Conservation (phyloP, 2,329 filamentous ascomycete genomes). For the Nannizziopsis arthrosporioides region DNA sequence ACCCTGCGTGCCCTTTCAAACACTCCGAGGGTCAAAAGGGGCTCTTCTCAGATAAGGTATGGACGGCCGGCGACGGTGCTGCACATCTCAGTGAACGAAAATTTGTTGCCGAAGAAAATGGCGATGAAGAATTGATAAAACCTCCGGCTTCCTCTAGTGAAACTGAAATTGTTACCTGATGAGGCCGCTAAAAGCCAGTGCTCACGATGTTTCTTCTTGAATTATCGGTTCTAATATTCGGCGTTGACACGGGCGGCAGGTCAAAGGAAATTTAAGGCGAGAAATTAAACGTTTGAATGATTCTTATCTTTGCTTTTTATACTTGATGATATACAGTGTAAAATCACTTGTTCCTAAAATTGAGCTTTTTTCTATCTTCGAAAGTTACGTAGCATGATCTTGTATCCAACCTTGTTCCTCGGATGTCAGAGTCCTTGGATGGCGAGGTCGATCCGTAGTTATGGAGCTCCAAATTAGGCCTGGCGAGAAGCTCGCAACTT, state of each 20-base stretch:
- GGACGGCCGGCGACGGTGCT: conserved; percentile 52
- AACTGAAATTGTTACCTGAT: conserved; percentile 13
- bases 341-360: neutral
- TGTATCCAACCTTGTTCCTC: too few relatives aligned
- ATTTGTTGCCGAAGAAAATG: conserved; percentile 55
- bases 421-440: too few relatives aligned
- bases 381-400: too few relatives aligned
- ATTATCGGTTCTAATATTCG: too few relatives aligned
- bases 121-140: conserved; percentile 59
- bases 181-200: neutral
- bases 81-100: conserved; percentile 77
- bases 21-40: conserved; percentile 85
- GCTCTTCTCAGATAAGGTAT: conserved; percentile 77
- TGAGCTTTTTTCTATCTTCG: too few relatives aligned
- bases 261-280: too few relatives aligned
- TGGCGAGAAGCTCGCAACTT: too few relatives aligned
- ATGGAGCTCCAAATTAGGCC: too few relatives aligned
- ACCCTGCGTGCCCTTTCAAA: conserved; percentile 76
- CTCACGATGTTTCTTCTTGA: neutral
- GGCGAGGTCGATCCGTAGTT: too few relatives aligned
- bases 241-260: too few relatives aligned
- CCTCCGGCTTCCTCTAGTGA: conserved; percentile 38
- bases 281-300: too few relatives aligned
- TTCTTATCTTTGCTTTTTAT: too few relatives aligned
- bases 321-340: neutral